These are phyloP conservation scores for Pyrenochaeta sp. DNA, from an alignment of 2,329 filamentous ascomycete genomes.

Conservation along the genomic window DNA sequence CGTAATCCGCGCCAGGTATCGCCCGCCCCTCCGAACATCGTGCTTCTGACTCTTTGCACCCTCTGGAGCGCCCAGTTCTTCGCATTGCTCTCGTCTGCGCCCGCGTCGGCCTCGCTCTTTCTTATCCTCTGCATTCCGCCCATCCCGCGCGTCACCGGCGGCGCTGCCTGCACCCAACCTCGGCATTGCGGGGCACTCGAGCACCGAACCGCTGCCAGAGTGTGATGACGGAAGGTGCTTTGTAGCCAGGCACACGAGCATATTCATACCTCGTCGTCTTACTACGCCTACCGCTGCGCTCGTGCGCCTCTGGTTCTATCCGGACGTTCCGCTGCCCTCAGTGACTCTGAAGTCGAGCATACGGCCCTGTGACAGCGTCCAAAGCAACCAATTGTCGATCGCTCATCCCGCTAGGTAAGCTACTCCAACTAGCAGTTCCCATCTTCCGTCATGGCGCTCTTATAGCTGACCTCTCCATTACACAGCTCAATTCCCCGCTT, in stretches of 20 bases:
- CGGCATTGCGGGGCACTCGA: constrained; percentile 16
- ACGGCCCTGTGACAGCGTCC: constrained; percentile 13
- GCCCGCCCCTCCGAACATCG: constrained; percentile 16
- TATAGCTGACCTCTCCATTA: constrained; percentile 15
- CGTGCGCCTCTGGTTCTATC: constrained; percentile 6
- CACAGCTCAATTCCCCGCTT: constrained; percentile 8
- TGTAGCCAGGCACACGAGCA: constrained; percentile 9
- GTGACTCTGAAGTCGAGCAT: constrained; percentile 10
- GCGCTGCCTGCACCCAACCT: constrained; percentile 4
- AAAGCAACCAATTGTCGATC: constrained; percentile 22
- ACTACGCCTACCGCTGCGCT: constrained; percentile 8
- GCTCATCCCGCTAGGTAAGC: constrained; percentile 24
- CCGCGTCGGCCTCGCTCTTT: background rate
- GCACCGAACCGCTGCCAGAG: constrained; percentile 4
- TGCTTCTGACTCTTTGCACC: constrained; percentile 12
- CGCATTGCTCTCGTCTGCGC: background rate
- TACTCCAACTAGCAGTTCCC: constrained; percentile 22
- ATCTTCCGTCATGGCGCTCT: constrained; percentile 31
- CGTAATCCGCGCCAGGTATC: constrained; percentile 3
- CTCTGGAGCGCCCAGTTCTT: background rate
- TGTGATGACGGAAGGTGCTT: constrained; percentile 28
- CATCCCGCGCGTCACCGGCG: constrained; percentile 9
- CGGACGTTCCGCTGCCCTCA: constrained; percentile 15
- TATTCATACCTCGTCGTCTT: constrained; percentile 2
- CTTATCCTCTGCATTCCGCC: constrained; percentile 5